A percentile compares a stretch with the other conserved stretches of the same genome.
Conservation (phyloP, 2,329 filamentous ascomycete genomes). For the Colletotrichum higginsianum region DNA sequence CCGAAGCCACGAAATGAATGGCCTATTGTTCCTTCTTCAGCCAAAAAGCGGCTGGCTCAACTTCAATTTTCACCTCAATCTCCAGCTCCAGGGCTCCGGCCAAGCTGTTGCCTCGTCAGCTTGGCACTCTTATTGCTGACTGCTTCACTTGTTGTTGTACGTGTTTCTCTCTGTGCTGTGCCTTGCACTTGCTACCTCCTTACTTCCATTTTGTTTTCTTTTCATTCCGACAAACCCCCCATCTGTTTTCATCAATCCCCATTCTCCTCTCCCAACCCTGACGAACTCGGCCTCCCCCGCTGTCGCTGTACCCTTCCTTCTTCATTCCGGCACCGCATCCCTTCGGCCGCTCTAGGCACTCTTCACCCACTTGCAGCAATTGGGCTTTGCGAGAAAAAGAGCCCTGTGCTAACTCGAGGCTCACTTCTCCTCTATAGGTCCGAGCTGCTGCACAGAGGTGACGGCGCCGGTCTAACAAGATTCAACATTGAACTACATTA, state of each 20-base stretch:
- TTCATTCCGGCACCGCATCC: conserved; percentile 9
- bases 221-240: not conserved
- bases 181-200: not conserved
- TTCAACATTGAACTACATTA: conserved; percentile 14
- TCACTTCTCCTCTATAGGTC: conserved; percentile 4
- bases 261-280: not conserved
- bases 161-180: not conserved
- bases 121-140: conserved; percentile 7
- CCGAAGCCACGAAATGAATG: conserved; percentile 29
- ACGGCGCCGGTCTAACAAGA: conserved; percentile 8
- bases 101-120: conserved; percentile 1
- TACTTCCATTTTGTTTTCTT: not conserved
- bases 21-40: conserved; percentile 17
- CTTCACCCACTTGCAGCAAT: conserved; percentile 6
- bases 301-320: conserved; percentile 4
- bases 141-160: not conserved
- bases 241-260: not conserved
- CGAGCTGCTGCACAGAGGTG: conserved; percentile 24
- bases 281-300: not conserved
- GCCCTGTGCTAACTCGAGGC: conserved; percentile 20
- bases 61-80: conserved; percentile 18
- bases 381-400: conserved; percentile 15
- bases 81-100: conserved; percentile 8
- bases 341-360: conserved; percentile 6
- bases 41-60: not conserved